Base-by-base conservation (phyloP, 1,284 basidiomycete species). In the Ceratobasidium sp. region DNA sequence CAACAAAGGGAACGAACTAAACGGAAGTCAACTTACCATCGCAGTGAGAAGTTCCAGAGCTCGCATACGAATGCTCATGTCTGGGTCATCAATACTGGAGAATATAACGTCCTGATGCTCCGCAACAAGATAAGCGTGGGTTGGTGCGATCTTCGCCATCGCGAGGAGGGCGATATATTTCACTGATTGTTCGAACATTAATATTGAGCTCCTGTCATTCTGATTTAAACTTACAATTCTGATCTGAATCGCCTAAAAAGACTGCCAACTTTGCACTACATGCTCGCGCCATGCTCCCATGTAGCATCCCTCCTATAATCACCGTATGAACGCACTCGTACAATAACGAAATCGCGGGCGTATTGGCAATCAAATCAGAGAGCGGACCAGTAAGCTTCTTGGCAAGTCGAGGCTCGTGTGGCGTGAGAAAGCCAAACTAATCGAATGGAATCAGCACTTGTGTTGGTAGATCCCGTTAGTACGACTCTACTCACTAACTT, bases 301-400 rank as follows among this genome's bases (percentile, higher is more conserved):
- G 92, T 9, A 99, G 89, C 96, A 99, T 99, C 4, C 95, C 96
- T 12, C 98, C 97, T 15, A 95, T 96, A 82, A 99, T 99, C 83
- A 97, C 97, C 1, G 98, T 99, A 83, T 97, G 95, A 0, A 99
- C 97, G 85, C 97, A 99, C 87, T 99, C 98, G 85, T 99, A 99
- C 9, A 99, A 87, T 28, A 99, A 88, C 23, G 96, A 98, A 78
- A 99, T 98, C 0, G 98, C 98, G 0, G 95, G 93, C 0, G 98
- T 99, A 0, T 95, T 98, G 0, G 95, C 94, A 79, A 99, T 99
- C 77, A 99, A 91, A 77, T 97, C 94, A 0, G 95, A 97, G 80
- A 99, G 94, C 2, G 97, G 97, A 13, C 95, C 93, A 73, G 97
- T 92, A 13, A 99, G 90, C 85, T 99, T 99, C 86, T 94, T 95